phyloP scores from a whole-genome alignment of 169 alveolate genomes.

The Perkinsus marinus region DNA sequence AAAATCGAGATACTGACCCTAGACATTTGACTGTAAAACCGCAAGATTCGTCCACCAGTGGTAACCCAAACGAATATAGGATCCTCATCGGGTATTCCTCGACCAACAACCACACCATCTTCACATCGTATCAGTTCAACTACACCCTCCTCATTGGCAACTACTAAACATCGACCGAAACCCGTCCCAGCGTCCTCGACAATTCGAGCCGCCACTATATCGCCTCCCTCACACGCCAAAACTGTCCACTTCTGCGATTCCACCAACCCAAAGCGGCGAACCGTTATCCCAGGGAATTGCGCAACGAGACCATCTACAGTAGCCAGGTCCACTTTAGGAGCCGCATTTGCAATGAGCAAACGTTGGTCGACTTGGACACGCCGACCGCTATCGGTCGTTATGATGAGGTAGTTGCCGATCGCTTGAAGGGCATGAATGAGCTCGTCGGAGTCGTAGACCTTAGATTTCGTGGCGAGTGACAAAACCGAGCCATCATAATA shows the following conservation, averaged over 20 bases:
- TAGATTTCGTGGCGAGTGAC: background rate
- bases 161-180: background rate
- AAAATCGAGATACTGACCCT: background rate
- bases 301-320: background rate
- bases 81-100: background rate
- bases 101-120: background rate
- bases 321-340: background rate
- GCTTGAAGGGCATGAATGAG: background rate
- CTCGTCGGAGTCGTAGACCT: background rate
- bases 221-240: background rate
- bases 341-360: background rate
- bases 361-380: background rate
- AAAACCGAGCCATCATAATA: background rate
- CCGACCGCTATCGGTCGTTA: background rate
- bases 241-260: background rate
- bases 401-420: background rate
- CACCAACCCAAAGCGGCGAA: background rate
- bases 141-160: background rate
- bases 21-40: background rate
- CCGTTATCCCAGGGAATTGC: background rate
- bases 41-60: background rate
- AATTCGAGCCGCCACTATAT: background rate
- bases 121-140: background rate
- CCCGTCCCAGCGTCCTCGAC: background rate
- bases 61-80: background rate